A percentile compares a stretch with the other conserved stretches of the same genome.
These are phyloP conservation scores for Ophiostoma himal-ulmi DNA, from an alignment of 2,329 filamentous ascomycete genomes.

Conservation along the genomic window DNA sequence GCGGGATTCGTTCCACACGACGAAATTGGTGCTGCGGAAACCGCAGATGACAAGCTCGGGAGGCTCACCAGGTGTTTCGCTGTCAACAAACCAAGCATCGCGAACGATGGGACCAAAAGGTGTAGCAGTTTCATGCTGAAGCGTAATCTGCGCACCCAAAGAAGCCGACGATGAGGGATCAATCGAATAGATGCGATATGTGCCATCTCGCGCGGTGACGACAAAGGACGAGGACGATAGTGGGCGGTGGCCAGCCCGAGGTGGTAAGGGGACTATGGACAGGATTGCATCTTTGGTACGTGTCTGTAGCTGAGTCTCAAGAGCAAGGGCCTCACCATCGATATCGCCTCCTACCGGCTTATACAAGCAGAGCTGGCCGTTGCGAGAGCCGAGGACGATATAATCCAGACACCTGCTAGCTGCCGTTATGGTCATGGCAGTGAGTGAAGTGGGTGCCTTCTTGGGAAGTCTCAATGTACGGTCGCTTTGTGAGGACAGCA, in stretches of 20 bases:
- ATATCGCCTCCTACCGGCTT: neutral
- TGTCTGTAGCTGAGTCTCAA: slow-evolving; percentile 29
- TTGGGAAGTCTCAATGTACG: slow-evolving; percentile 12
- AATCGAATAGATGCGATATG: slow-evolving; percentile 57
- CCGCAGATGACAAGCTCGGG: slow-evolving; percentile 66
- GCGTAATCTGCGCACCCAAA: slow-evolving; percentile 32
- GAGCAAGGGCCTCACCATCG: slow-evolving; percentile 8
- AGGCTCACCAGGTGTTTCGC: slow-evolving; percentile 37
- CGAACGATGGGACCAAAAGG: slow-evolving; percentile 74
- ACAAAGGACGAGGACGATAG: slow-evolving; percentile 52
- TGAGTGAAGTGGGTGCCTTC: slow-evolving; percentile 14
- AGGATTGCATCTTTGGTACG: slow-evolving; percentile 53
- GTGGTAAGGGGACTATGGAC: slow-evolving; percentile 48
- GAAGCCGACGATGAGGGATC: neutral
- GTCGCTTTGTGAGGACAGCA: neutral
- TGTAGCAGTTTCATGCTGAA: slow-evolving; percentile 62
- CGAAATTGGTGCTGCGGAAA: slow-evolving; percentile 72
- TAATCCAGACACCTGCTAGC: slow-evolving; percentile 26
- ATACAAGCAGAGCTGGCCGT: slow-evolving; percentile 44
- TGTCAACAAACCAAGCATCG: slow-evolving; percentile 54
- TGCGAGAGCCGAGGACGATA: slow-evolving; percentile 51
- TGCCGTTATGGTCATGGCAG: slow-evolving; percentile 20
- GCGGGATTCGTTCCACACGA: slow-evolving; percentile 71
- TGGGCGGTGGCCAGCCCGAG: slow-evolving; percentile 27
- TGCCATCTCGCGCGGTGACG: slow-evolving; percentile 71